Conservation (phyloP, 1,284 basidiomycete genomes). For the Lentinus polychrous region DNA sequence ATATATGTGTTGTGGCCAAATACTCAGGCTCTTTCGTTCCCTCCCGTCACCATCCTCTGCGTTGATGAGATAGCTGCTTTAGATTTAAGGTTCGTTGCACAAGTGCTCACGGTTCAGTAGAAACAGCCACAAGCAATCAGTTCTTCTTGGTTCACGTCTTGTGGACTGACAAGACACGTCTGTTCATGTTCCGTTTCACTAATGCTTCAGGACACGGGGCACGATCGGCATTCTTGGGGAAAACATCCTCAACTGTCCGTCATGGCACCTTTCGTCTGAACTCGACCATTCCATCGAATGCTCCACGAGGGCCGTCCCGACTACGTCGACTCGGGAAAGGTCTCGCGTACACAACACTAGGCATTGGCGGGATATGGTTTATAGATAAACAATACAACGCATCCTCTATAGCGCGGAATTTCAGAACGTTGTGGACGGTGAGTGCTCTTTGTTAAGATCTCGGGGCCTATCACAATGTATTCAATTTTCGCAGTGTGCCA, state of each 20-base stretch:
- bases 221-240: neutral
- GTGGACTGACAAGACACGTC: no score
- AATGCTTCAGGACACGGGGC: neutral
- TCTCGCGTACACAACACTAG: conserved; percentile 29
- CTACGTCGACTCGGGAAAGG: conserved; percentile 17
- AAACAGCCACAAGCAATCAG: no score
- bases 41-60: no score
- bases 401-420: conserved; percentile 55
- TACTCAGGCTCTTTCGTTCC: no score
- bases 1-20: no score
- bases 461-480: neutral
- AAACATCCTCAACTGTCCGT: neutral
- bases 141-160: no score
- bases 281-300: neutral
- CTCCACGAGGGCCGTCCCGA: neutral
- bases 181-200: no score
- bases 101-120: no score
- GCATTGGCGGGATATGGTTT: conserved; percentile 40
- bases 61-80: no score
- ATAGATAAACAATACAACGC: conserved; percentile 61
- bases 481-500: conserved; percentile 40
- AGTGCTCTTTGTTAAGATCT: conserved; percentile 21
- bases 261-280: neutral
- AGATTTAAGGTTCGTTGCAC: no score
- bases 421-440: conserved; percentile 63